Conservation (phyloP, 495 filamentous ascomycete species). For the Bathelium albidoporum region DNA sequence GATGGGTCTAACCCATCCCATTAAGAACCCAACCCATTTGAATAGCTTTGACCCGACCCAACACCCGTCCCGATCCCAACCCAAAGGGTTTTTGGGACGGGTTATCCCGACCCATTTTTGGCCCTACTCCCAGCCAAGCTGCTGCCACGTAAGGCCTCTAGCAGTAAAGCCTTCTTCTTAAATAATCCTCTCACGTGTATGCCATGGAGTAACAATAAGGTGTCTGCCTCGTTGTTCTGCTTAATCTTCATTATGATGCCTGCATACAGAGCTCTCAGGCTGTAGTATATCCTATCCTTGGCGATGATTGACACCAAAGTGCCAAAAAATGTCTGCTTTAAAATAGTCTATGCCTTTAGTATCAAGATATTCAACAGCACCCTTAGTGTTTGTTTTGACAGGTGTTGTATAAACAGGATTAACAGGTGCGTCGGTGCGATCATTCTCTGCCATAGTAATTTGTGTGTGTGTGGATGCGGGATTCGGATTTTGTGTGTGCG, state of each 20-base stretch:
- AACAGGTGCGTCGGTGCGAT: not conserved
- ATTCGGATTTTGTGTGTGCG: not conserved
- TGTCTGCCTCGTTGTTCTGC: not conserved
- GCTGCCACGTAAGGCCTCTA: not conserved
- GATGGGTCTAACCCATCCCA: no score
- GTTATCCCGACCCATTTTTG: no score
- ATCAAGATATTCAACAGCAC: conserved; percentile 8
- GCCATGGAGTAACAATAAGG: not conserved
- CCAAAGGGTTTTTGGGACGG: no score
- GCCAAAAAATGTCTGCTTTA: conserved; percentile 5
- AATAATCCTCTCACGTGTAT: not conserved
- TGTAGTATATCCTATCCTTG: not conserved
- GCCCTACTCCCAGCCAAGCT: not conserved
- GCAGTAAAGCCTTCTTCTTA: not conserved
- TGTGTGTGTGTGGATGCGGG: not conserved
- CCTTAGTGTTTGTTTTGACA: not conserved
- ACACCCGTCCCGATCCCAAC: no score
- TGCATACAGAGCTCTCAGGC: not conserved
- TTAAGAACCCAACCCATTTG: no score
- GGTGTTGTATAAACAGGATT: not conserved
- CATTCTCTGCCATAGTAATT: not conserved
- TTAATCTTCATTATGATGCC: not conserved
- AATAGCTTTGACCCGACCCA: no score
- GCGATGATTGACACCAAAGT: conserved; percentile 2
- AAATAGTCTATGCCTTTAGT: not conserved